Evolutionary conservation across 129 eudicot species (phyloP).

Genomic region (Flaveria brownii): DNA sequence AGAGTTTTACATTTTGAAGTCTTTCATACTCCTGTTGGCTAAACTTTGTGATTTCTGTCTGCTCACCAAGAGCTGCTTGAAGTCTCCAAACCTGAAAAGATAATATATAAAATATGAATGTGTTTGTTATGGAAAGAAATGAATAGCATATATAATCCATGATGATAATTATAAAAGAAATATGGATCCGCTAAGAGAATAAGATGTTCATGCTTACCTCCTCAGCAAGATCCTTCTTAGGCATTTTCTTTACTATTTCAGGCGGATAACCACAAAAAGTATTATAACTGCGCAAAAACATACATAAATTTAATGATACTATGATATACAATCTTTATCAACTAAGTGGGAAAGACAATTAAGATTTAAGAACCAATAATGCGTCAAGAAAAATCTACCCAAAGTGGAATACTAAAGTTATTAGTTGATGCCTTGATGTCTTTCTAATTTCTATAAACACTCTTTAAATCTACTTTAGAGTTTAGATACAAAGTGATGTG

Average conservation of each 20-base stretch:
- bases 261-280: constrained; percentile 96
- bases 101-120: not conserved
- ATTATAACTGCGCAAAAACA: constrained; percentile 56
- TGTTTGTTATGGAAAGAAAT: not conserved
- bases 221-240: constrained; percentile 97
- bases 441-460: not conserved
- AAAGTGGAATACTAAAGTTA: not conserved
- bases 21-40: constrained; percentile 97
- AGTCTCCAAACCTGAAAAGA: constrained; percentile 86
- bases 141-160: not conserved
- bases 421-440: not conserved
- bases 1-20: constrained; percentile 78
- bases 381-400: not conserved
- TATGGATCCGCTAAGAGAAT: not conserved
- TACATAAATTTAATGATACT: not conserved
- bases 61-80: constrained; percentile 99
- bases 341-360: not conserved
- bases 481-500: not conserved
- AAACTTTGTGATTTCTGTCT: constrained; percentile 85
- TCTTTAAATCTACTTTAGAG: not conserved
- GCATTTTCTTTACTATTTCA: constrained; percentile 96
- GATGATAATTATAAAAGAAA: not conserved
- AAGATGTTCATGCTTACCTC: constrained; percentile 53
- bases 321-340: constrained; percentile 4
- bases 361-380: constrained; percentile 4